Base-by-base conservation (phyloP, 1,139 yeast genomes). In the Zygoascus sp. region DNA sequence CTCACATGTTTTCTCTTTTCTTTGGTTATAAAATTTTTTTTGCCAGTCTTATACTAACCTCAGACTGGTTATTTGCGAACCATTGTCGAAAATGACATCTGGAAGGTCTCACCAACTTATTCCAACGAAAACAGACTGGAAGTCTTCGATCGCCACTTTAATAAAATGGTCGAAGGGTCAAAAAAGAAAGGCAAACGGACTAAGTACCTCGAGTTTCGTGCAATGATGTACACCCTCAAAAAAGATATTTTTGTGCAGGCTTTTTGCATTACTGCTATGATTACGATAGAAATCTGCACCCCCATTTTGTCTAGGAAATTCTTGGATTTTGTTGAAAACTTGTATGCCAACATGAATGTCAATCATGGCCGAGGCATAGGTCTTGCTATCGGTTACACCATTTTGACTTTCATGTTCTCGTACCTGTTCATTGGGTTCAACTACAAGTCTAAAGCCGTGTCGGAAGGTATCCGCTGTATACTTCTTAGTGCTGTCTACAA, bases 291-390 rank as follows among this genome's bases (percentile, higher is more conserved):
- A 23, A 17, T 50, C n/a, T 17, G 35, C 16, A 15, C 37, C 10
- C 53, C 53, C 5, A 11, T 50, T 16, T n/a, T 48, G 17, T 45
- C 46, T 21, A 11, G 48, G 34, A 34, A 38, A 11, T 46, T 45
- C 21, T 21, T 50, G 32, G 34, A 21, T 4, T 48, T 40, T 19
- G 45, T 50, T 11, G 36, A 50, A 16, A 45, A 44, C n/a, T 30
- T 46, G 2, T 50, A 50, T 30, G 36, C 15, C 5, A 45, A 39
- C 6, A 11, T 11, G 21, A 32, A 37, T n/a, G 47, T 40, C 10
- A 42, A 30, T n/a, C 39, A 36, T n/a, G 51, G 53, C 10, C 42
- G 45, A 8, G 51, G 50, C n/a, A 46, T 50, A 8, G 53, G 53
- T 2, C 43, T 50, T 19, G 53, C 43, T 10, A 30, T 50, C 3